phyloP scores from a whole-genome alignment of 768 basidiomycete species.

The Auricularia sp. region DNA sequence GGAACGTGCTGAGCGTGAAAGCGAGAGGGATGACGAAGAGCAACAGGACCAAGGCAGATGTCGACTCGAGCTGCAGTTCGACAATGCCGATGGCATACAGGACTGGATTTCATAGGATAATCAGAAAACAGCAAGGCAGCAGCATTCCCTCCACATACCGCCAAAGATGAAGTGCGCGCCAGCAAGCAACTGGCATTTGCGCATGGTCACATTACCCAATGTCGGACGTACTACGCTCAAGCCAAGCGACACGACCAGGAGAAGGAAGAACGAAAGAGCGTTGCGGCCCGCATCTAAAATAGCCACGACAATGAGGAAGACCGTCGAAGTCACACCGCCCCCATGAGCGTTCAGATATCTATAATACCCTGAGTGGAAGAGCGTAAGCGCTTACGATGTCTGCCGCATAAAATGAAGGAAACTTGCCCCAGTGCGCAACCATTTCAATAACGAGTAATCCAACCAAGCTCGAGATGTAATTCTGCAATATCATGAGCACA shows the following conservation, averaged over 20 bases:
- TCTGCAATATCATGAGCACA: slow-evolving; percentile 29
- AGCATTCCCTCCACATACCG: slow-evolving; percentile 44
- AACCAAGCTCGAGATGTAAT: slow-evolving; percentile 85
- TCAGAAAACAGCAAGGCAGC: not conserved
- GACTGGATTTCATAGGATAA: slow-evolving; percentile 31
- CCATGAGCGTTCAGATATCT: slow-evolving; percentile 88
- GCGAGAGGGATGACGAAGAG: slow-evolving; percentile 91
- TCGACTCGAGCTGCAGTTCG: slow-evolving; percentile 82
- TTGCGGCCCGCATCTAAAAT: slow-evolving; percentile 92
- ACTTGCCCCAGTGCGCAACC: slow-evolving; percentile 66
- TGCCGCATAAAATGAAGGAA: slow-evolving; percentile 22
- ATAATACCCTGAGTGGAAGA: slow-evolving; percentile 58
- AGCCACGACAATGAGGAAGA: slow-evolving; percentile 94
- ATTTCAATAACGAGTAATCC: slow-evolving; percentile 87
- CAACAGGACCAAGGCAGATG: slow-evolving; percentile 72
- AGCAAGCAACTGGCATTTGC: slow-evolving; percentile 71
- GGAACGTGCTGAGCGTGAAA: slow-evolving; percentile 89
- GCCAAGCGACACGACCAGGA: slow-evolving; percentile 86
- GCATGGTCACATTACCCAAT: slow-evolving; percentile 66
- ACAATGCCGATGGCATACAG: slow-evolving; percentile 93
- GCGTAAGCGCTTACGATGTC: not conserved
- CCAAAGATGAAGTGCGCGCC: slow-evolving; percentile 87
- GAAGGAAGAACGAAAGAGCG: slow-evolving; percentile 89
- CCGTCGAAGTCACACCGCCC: slow-evolving; percentile 57
- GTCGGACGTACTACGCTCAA: slow-evolving; percentile 86